Evolutionary conservation across 257 asterid species (phyloP).

Genomic region (Leptodermis oblonga): DNA sequence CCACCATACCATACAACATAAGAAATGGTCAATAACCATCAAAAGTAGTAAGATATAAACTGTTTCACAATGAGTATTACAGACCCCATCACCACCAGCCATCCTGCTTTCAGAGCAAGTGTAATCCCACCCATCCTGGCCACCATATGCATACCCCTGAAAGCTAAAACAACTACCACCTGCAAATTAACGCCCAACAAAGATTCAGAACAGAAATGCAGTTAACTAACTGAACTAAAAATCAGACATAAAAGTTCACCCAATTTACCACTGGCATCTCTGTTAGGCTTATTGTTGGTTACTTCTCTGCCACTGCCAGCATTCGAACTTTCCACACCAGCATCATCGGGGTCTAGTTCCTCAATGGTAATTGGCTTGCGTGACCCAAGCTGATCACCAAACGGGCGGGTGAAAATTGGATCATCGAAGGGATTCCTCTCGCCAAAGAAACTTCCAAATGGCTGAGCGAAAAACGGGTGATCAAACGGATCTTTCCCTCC

Average conservation of each 20-base stretch:
- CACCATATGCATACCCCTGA: constrained; percentile 62
- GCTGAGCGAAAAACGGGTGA: constrained; percentile 64
- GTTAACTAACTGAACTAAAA: neutral
- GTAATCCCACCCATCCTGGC: constrained; percentile 53
- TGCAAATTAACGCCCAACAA: constrained; percentile 23
- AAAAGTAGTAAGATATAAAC: neutral
- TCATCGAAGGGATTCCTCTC: constrained; percentile 38
- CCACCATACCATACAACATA: constrained; percentile 1
- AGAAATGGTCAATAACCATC: neutral
- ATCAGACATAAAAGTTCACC: neutral
- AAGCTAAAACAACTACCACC: constrained; percentile 44
- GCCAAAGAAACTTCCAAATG: constrained; percentile 48
- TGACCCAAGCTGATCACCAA: constrained; percentile 35
- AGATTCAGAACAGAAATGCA: neutral
- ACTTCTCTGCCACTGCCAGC: constrained; percentile 44
- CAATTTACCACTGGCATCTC: constrained; percentile 31
- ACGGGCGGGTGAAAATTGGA: constrained; percentile 21
- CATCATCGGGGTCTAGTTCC: constrained; percentile 54
- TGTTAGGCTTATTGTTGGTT: constrained; percentile 26
- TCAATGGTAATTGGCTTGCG: constrained; percentile 52
- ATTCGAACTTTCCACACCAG: constrained; percentile 31
- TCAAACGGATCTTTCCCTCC: constrained; percentile 80
- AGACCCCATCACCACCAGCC: constrained; percentile 74
- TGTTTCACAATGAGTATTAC: constrained; percentile 15
- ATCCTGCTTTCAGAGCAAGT: constrained; percentile 57